Base-by-base conservation (phyloP, 352 stramenopile genomes). In the Globisporangium uncinulatum region DNA sequence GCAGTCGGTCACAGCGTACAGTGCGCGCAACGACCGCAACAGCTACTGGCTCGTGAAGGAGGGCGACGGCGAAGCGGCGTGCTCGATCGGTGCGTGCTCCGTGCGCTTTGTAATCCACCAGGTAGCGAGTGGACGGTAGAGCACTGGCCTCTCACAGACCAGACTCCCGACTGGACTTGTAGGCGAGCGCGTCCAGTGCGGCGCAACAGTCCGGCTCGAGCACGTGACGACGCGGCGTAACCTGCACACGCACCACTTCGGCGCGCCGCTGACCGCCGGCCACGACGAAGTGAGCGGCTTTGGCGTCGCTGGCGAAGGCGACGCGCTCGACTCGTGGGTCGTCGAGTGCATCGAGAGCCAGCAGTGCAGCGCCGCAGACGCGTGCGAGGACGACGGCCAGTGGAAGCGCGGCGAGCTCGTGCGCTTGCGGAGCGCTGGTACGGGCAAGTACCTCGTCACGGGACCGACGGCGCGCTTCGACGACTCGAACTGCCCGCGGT, bases 31-130 rank as follows among this genome's bases (percentile, higher is more conserved):
- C 48, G 84, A 94, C 53, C 76, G 82, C 55, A 94, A 92, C 69
- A 91, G 84, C 65, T 90, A 91, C 59, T 94, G 84, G 84, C 70
- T 94, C 55, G 77, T 94, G 43, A 94, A 93, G 59, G 83, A 93
- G 54, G 83, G 63, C 39, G 79, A 93, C 54, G 59, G 63, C 7
- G 69, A 66, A 21, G 32, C 59, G 2, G 73, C 69, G 19, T 93
- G 80, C 54, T 57, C 29, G 9, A 63, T 80, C 29, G 70, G 66
- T 71, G 46, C 29, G 61, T 47, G 20, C 10, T 20, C 11, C 9
- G 29, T 31, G 15, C 8, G 45, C n/a, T n/a, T n/a, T n/a, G n/a
- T n/a, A n/a, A n/a, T n/a, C n/a, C n/a, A n/a, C n/a, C n/a, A n/a
- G n/a, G n/a, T n/a, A n/a, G n/a, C n/a, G n/a, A n/a, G n/a, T n/a